Conservation (phyloP, 140 eudicot genomes). For the Senecio squalidus region DNA sequence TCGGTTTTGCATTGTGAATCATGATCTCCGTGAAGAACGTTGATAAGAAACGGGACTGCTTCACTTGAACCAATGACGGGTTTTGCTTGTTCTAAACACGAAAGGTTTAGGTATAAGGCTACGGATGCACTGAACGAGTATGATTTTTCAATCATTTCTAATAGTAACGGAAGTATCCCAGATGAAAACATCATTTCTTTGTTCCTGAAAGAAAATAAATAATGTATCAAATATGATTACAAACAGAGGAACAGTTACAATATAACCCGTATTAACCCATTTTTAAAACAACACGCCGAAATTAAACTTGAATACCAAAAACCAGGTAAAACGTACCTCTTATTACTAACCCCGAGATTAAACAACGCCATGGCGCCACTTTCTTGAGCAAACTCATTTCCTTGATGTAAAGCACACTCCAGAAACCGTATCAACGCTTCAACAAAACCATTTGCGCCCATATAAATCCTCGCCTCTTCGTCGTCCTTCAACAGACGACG, state of each 20-base stretch:
- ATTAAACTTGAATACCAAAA: neutral
- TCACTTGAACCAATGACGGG: slow-evolving; percentile 69
- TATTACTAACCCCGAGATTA: slow-evolving; percentile 86
- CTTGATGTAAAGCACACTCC: slow-evolving; percentile 46
- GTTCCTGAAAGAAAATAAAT: slow-evolving; percentile 49
- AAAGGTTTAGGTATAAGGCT: slow-evolving; percentile 81
- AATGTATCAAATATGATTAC: neutral
- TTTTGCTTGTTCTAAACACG: slow-evolving; percentile 85
- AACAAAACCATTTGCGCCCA: slow-evolving; percentile 98
- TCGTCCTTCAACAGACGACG: slow-evolving; percentile 84
- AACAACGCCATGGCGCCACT: slow-evolving; percentile 93
- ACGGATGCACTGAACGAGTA: slow-evolving; percentile 58
- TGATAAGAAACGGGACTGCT: slow-evolving; percentile 66
- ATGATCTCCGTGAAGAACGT: slow-evolving; percentile 40
- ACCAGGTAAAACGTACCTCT: slow-evolving; percentile 44
- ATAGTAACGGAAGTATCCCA: slow-evolving; percentile 56
- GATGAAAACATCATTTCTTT: slow-evolving; percentile 79
- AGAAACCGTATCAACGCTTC: slow-evolving; percentile 75
- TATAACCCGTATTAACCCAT: neutral
- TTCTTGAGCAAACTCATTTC: slow-evolving; percentile 67
- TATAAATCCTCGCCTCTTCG: slow-evolving; percentile 83
- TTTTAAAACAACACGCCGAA: neutral
- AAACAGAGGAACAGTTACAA: neutral
- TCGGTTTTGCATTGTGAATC: slow-evolving; percentile 70
- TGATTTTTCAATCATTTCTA: slow-evolving; percentile 45